phyloP scores from a whole-genome alignment of 169 alveolate genomes.

The Cryptosporidium andersoni region DNA sequence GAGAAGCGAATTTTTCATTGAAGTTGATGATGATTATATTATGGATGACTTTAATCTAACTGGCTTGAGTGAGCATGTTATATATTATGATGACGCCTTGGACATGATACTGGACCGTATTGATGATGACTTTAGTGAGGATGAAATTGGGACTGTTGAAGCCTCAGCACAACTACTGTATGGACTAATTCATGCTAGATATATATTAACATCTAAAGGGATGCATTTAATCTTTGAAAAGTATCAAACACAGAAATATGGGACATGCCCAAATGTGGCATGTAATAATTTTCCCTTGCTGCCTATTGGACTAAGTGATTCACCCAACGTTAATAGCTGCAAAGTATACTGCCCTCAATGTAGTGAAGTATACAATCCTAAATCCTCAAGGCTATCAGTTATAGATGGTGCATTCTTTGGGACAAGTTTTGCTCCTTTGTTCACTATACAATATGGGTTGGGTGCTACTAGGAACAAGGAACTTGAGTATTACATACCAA shows the following conservation, averaged over 20 bases:
- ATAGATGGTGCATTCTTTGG: constrained; percentile 94
- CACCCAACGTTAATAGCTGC: constrained; percentile 85
- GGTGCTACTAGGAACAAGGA: constrained; percentile 13
- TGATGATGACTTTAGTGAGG: constrained; percentile 83
- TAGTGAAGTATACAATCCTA: constrained; percentile 83
- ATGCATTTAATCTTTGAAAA: constrained; percentile 88
- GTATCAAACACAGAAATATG: constrained; percentile 85
- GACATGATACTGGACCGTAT: constrained; percentile 86
- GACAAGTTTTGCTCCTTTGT: constrained; percentile 88
- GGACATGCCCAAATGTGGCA: constrained; percentile 87
- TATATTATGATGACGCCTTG: constrained; percentile 85
- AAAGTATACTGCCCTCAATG: constrained; percentile 92
- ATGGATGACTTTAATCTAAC: constrained; percentile 91
- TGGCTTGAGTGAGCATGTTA: constrained; percentile 85
- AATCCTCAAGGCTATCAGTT: constrained; percentile 77
- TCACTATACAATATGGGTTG: constrained; percentile 70
- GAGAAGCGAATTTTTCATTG: constrained; percentile 91
- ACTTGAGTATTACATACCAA: constrained; percentile 47
- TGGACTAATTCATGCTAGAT: constrained; percentile 91
- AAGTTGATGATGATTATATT: constrained; percentile 93
- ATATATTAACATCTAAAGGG: constrained; percentile 88
- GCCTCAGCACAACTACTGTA: constrained; percentile 87
- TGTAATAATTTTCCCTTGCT: constrained; percentile 86
- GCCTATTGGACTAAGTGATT: constrained; percentile 91
- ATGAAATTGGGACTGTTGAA: constrained; percentile 82